Evolutionary conservation across 768 basidiomycete species (phyloP), one percentile per base, ranked within the genome.

Genomic region (Strobilomyces echinocephalus): DNA sequence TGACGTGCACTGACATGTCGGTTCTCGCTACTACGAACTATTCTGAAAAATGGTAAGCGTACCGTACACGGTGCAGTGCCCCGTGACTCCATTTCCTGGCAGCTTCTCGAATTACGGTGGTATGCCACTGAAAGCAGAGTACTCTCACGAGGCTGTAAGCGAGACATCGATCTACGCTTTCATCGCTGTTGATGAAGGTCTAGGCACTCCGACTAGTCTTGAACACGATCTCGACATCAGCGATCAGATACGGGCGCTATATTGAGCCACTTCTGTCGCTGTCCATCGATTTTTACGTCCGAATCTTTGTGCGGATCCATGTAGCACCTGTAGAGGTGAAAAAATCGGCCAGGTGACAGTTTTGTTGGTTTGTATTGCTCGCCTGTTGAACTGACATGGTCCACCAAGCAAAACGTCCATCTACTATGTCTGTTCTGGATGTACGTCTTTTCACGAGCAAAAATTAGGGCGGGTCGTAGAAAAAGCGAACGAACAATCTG

Each of bases 101-200:
- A 95, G 94, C 70, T 97, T 84, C 71, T 85, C 95, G 1, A 97
- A 97, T 63, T 99, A 99, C 67, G 95, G 95, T 10, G 95, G 95
- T 5, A 76, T 89, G 7, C 86, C 91, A 38, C 78, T 88, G 26
- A 93, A 91, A 64, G 85, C 89, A n/a, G 95, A 97, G 70, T 99
- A 91, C 68, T 88, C 85, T 56, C 95, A 99, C 63, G 95, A 99
- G 79, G 85, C 82, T 38, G 95, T 90, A 70, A 54, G 87, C 69
- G 10, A 45, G 33, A 20, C 28, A 10, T 40, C 8, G 26, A 41
- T 49, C 35, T 7, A 34, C 11, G 21, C 46, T 21, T 50, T 44
- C 41, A 48, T 20, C 24, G 47, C 30, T 52, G 35, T 31, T 51
- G 4, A 59, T 41, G 38, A n/a, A 35, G 30, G 10, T 43, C 33